A percentile compares a stretch with the other conserved stretches of the same genome.
These are phyloP conservation scores for Piloderma croceum DNA, from an alignment of 768 basidiomycete genomes.

Conservation along the genomic window DNA sequence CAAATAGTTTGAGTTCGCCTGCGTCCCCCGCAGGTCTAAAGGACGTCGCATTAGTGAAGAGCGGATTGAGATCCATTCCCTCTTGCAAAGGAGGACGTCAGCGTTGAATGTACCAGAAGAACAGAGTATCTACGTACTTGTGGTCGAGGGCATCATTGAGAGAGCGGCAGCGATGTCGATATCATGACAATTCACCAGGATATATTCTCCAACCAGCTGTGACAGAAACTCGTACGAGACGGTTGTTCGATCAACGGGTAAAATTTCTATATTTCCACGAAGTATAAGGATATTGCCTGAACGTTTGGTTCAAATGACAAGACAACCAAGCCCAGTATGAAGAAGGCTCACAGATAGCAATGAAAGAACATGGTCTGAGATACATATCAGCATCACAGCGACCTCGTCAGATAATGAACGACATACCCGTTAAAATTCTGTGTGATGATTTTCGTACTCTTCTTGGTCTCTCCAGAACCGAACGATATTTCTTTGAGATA, in stretches of 20 bases:
- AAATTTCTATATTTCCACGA: slow-evolving; percentile 73
- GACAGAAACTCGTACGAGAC: slow-evolving; percentile 86
- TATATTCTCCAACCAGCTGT: slow-evolving; percentile 76
- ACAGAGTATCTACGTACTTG: slow-evolving; percentile 45
- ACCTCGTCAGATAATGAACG: slow-evolving; percentile 4
- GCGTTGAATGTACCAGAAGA: not conserved
- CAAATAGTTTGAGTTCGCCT: slow-evolving; percentile 81
- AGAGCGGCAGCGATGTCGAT: slow-evolving; percentile 68
- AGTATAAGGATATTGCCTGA: slow-evolving; percentile 85
- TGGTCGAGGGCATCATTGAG: slow-evolving; percentile 70
- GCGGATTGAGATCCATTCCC: slow-evolving; percentile 87
- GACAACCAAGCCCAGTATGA: slow-evolving; percentile 1
- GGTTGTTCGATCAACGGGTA: slow-evolving; percentile 54
- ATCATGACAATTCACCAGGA: slow-evolving; percentile 53
- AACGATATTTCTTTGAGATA: slow-evolving; percentile 67
- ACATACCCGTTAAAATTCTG: slow-evolving; percentile 82
- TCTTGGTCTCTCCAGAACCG: slow-evolving; percentile 23
- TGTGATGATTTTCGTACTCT: slow-evolving; percentile 59
- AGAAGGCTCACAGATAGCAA: slow-evolving; percentile 64
- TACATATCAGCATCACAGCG: not conserved
- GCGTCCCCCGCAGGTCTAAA: slow-evolving; percentile 63
- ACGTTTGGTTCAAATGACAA: slow-evolving; percentile 5
- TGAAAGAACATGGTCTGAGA: slow-evolving; percentile 81
- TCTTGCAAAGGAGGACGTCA: slow-evolving; percentile 32
- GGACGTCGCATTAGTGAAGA: slow-evolving; percentile 63